Base-by-base conservation (phyloP, 2,329 filamentous ascomycete species). In the Fusarium setosum region DNA sequence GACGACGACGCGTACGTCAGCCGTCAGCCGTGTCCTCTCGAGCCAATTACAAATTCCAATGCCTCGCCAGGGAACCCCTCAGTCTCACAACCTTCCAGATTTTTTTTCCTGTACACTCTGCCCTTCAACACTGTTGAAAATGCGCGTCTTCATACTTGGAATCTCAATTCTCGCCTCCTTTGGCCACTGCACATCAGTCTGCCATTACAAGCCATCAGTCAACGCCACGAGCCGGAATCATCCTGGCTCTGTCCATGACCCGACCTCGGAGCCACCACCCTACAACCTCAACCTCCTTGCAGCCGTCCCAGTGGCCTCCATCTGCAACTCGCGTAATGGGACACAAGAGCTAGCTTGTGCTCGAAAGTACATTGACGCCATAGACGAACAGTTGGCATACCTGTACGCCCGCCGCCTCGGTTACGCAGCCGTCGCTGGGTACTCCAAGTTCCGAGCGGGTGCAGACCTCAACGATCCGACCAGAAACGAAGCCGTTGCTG, bases 361-460 rank as follows among this genome's bases (percentile, higher is more conserved):
- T 6, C 54, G 64, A 21, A 44, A n/a, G 13, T 67, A 62, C 8
- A 68, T 68, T 8, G 55, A 68, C 35, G 55, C 49, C 4, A 68
- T 68, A 4, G 61, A 68, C 12, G 64, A 68, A 42, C 65, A 68
- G 26, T 21, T 68, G 17, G 55, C 56, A 17, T 68, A 56, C 6
- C 11, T 68, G 3, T 68, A 68, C 23, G 61, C 65, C 3, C 61
- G 65, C 0, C 56, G 65, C 1, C 41, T 67, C 4, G 64, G 56
- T 3, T 68, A 68, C 1, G 64, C 65, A 7, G 65, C 61, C 4
- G 53, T 68, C 2, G 65, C 65, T 4, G 64, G 65, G 4, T 31
- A 35, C 12, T 51, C 64, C 11, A 68, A 68, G n/a, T 55, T 45
- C 13, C 21, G 21, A 4, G 32, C 53, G 3, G 61, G 54, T 10